phyloP scores from a whole-genome alignment of 2,329 filamentous ascomycete genomes.

The Cucurbitaria berberidis region DNA sequence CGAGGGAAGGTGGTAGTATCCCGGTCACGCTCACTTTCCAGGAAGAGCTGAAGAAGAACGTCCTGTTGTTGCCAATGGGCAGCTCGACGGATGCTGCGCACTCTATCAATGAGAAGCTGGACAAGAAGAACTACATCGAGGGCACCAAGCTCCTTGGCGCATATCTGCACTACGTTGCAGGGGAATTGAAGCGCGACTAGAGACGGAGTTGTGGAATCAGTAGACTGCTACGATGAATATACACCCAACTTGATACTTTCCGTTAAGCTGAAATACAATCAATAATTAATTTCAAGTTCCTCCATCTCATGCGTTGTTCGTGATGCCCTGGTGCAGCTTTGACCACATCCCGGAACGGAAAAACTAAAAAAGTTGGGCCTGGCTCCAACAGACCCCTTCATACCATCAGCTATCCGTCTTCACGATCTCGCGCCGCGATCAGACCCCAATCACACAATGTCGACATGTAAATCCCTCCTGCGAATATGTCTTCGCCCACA shows the following conservation, averaged over 20 bases:
- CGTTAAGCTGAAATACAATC: neutral
- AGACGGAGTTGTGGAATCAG: neutral
- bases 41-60: slow-evolving; percentile 97
- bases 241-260: neutral
- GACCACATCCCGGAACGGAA: slow-evolving; percentile 26
- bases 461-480: slow-evolving; percentile 40
- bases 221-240: neutral
- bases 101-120: slow-evolving; percentile 98
- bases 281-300: neutral
- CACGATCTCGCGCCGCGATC: slow-evolving; percentile 12
- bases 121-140: slow-evolving; percentile 97
- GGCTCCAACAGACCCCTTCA: slow-evolving; percentile 13
- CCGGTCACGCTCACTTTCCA: slow-evolving; percentile 97
- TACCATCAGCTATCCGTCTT: slow-evolving; percentile 10
- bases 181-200: slow-evolving; percentile 69
- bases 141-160: slow-evolving; percentile 94
- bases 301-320: neutral
- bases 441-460: slow-evolving; percentile 35
- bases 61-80: slow-evolving; percentile 93
- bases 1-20: slow-evolving; percentile 94
- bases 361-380: slow-evolving; percentile 37
- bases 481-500: slow-evolving; percentile 28
- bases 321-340: slow-evolving; percentile 6
- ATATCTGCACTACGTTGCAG: slow-evolving; percentile 94
- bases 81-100: slow-evolving; percentile 96